These are phyloP conservation scores for Trichophyton simii DNA, from an alignment of 2,329 filamentous ascomycete genomes.

Conservation along the genomic window DNA sequence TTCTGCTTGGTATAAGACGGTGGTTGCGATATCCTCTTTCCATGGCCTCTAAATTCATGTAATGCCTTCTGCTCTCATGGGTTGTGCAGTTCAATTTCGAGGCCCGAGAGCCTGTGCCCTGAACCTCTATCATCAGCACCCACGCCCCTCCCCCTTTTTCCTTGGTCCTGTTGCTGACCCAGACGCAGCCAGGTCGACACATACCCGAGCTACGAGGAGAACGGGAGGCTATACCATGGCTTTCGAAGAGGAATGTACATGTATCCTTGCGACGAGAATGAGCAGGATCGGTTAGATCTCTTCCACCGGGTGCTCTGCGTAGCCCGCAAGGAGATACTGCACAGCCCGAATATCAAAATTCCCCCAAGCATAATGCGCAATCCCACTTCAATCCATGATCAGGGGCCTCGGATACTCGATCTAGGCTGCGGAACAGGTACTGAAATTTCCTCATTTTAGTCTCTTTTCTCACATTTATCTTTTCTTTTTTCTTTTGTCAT, in stretches of 20 bases:
- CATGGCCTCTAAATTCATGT: neutral
- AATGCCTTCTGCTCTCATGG: neutral
- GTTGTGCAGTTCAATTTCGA: neutral
- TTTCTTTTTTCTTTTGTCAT: neutral
- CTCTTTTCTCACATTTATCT: neutral
- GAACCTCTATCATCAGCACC: too few relatives aligned
- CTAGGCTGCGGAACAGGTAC: conserved; percentile 81
- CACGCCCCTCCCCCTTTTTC: neutral
- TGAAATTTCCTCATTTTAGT: neutral
- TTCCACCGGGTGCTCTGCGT: conserved; percentile 66
- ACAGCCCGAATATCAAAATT: conserved; percentile 21
- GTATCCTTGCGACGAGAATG: conserved; percentile 64
- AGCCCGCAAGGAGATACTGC: conserved; percentile 41
- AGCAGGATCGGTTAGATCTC: conserved; percentile 68
- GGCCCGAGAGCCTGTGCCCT: too few relatives aligned
- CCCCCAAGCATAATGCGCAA: conserved; percentile 17
- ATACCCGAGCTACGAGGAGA: conserved; percentile 44
- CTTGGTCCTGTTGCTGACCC: conserved; percentile 1
- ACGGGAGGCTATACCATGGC: conserved; percentile 58
- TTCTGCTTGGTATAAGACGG: neutral
- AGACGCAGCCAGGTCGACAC: conserved; percentile 23
- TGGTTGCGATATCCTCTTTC: too few relatives aligned
- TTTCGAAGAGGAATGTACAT: conserved; percentile 58
- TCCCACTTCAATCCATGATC: conserved; percentile 5
- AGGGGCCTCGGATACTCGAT: conserved; percentile 41